Evolutionary conservation across 192 early-diverging fungal genomes (phyloP).

Genomic region (Coemansia sp.): DNA sequence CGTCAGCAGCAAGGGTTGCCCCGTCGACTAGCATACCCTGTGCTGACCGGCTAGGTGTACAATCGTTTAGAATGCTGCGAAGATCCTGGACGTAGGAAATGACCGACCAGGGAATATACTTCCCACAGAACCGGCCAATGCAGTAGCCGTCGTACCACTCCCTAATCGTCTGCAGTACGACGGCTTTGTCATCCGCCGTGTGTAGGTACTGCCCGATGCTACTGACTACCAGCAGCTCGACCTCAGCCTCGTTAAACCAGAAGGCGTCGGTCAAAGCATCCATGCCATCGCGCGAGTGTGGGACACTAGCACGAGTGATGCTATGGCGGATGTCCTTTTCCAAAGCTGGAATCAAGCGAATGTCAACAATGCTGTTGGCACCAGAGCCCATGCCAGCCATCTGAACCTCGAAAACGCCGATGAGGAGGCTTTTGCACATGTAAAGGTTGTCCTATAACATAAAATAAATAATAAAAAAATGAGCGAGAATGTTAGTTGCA

Average conservation of each 20-base stretch:
- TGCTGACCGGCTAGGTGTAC: too few relatives aligned
- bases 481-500: too few relatives aligned
- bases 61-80: slow-evolving; percentile 12
- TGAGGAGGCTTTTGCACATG: slow-evolving; percentile 21
- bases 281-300: slow-evolving; percentile 29
- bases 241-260: slow-evolving; percentile 37
- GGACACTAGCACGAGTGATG: slow-evolving; percentile 7
- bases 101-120: slow-evolving; percentile 54
- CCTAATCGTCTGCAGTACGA: slow-evolving; percentile 8
- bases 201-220: slow-evolving; percentile 5
- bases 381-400: slow-evolving; percentile 42
- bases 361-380: slow-evolving; percentile 42
- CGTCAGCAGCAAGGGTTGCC: too few relatives aligned
- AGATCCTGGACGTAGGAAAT: slow-evolving; percentile 34
- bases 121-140: slow-evolving; percentile 23
- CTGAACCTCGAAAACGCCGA: slow-evolving; percentile 41
- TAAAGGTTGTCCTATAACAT: slow-evolving; percentile 13
- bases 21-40: not conserved
- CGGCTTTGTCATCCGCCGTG: not conserved
- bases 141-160: slow-evolving; percentile 22
- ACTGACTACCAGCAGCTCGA: slow-evolving; percentile 30
- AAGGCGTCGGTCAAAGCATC: slow-evolving; percentile 35
- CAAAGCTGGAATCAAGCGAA: slow-evolving; percentile 28
- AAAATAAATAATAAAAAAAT: not conserved
- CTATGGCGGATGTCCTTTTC: slow-evolving; percentile 30